These are phyloP conservation scores for Rhizophagus sp. DNA, from an alignment of 192 early-diverging fungal species.

Conservation along the genomic window DNA sequence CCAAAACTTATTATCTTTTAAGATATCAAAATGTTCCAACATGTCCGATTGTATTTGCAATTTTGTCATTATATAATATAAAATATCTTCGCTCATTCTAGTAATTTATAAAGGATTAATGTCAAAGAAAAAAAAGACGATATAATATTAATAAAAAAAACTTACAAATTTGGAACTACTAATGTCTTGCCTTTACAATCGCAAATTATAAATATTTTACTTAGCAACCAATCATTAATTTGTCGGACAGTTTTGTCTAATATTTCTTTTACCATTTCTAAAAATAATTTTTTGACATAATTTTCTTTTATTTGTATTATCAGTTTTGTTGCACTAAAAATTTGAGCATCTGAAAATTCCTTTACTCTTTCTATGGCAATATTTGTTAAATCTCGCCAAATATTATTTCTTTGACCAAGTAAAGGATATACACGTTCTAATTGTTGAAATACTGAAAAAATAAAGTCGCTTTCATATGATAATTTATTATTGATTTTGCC, in stretches of 20 bases:
- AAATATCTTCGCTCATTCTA: neutral
- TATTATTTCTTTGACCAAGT: no score
- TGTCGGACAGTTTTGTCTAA: neutral
- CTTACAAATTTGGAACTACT: neutral
- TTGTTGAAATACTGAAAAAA: no score
- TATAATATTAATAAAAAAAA: neutral
- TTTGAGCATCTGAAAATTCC: no score
- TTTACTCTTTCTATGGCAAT: no score
- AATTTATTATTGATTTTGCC: no score
- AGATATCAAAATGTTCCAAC: no score
- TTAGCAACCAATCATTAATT: neutral
- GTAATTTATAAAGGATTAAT: no score
- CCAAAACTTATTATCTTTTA: no score
- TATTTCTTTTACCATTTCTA: neutral
- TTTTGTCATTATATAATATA: neutral
- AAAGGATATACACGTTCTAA: no score
- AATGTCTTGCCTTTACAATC: neutral
- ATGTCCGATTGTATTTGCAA: neutral
- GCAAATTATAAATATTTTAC: neutral
- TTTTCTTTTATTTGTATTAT: neutral
- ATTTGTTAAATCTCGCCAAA: no score
- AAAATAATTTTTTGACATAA: neutral
- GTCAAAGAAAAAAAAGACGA: neutral
- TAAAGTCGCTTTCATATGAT: no score
- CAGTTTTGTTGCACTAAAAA: neutral